Evolutionary conservation across 2,329 filamentous ascomycete species (phyloP).

Genomic region (Aureobasidium sp.): DNA sequence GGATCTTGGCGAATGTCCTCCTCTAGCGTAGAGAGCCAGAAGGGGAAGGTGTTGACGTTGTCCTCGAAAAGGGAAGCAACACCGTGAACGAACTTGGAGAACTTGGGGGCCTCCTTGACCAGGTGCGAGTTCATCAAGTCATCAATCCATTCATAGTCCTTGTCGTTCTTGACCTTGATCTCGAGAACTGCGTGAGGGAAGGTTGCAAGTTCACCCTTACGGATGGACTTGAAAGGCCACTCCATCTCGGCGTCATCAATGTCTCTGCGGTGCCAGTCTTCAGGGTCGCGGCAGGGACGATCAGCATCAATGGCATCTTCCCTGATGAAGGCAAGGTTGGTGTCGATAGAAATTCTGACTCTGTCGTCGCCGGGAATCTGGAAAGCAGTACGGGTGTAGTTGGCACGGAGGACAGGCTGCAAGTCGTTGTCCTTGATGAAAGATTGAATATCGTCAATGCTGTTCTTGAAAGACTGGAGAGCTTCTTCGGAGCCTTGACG

Average conservation of each 20-base stretch:
- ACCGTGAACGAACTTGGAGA: constrained; percentile 96
- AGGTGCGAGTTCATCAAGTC: constrained; percentile 90
- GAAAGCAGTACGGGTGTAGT: constrained; percentile 90
- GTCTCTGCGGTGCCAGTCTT: constrained; percentile 84
- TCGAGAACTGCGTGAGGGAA: constrained; percentile 90
- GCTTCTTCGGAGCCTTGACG: constrained; percentile 59
- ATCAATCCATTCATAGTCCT: constrained; percentile 75
- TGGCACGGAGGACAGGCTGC: constrained; percentile 78
- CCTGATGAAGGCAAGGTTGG: constrained; percentile 77
- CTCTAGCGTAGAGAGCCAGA: constrained; percentile 89
- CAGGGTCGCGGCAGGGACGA: constrained; percentile 79
- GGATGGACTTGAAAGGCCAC: constrained; percentile 79
- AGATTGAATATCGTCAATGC: constrained; percentile 66
- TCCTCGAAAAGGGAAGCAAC: constrained; percentile 86
- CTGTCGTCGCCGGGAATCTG: constrained; percentile 90
- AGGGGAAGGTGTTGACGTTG: constrained; percentile 89
- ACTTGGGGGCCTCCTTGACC: constrained; percentile 78
- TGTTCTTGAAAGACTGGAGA: constrained; percentile 59
- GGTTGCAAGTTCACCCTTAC: constrained; percentile 80
- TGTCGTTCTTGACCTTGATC: constrained; percentile 69
- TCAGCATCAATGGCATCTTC: constrained; percentile 66
- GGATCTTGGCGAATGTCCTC: constrained; percentile 92
- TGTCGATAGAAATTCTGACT: constrained; percentile 87
- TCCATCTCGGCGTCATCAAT: constrained; percentile 76
- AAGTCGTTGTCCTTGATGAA: constrained; percentile 72